Conservation (phyloP, 108 stramenopile genomes). For the Cyclotella distinguenda region DNA sequence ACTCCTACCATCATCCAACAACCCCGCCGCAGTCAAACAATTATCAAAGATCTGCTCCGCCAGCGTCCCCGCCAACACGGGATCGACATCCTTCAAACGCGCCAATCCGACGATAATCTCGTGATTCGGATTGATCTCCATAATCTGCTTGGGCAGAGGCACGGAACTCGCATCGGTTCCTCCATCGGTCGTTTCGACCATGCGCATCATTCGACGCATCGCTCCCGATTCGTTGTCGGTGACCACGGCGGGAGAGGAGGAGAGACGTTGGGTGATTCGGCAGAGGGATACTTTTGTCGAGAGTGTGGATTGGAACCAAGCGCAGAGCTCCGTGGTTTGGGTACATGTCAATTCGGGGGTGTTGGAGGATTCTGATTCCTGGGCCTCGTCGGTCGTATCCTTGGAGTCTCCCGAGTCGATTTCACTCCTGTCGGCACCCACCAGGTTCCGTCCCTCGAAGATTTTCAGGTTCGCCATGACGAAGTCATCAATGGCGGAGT, state of each 20-base stretch:
- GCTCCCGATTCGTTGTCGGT: slow-evolving; percentile 97
- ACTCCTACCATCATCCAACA: slow-evolving; percentile 92
- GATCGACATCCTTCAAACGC: slow-evolving; percentile 61
- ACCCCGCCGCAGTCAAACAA: slow-evolving; percentile 94
- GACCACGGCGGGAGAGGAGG: slow-evolving; percentile 94
- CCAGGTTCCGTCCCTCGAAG: slow-evolving; percentile 86
- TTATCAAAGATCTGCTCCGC: slow-evolving; percentile 97
- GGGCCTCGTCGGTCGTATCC: slow-evolving; percentile 36
- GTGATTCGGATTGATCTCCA: slow-evolving; percentile 97
- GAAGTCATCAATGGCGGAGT: slow-evolving; percentile 97
- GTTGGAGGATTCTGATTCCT: slow-evolving; percentile 53
- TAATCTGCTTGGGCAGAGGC: slow-evolving; percentile 91
- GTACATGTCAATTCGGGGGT: slow-evolving; percentile 61
- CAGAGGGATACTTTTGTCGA: slow-evolving; percentile 80
- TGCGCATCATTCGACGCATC: slow-evolving; percentile 95
- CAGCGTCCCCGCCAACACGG: slow-evolving; percentile 71
- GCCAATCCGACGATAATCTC: slow-evolving; percentile 87
- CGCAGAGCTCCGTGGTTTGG: slow-evolving; percentile 83
- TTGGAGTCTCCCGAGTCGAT: slow-evolving; percentile 61
- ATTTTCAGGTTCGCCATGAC: slow-evolving; percentile 93
- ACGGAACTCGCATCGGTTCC: slow-evolving; percentile 53
- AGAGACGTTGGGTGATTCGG: slow-evolving; percentile 79
- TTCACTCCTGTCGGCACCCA: slow-evolving; percentile 88
- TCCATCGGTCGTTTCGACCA: slow-evolving; percentile 91
- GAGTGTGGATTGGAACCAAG: slow-evolving; percentile 77